Base-by-base conservation (phyloP, 139 green algal genomes). In the Closterium sp. region DNA sequence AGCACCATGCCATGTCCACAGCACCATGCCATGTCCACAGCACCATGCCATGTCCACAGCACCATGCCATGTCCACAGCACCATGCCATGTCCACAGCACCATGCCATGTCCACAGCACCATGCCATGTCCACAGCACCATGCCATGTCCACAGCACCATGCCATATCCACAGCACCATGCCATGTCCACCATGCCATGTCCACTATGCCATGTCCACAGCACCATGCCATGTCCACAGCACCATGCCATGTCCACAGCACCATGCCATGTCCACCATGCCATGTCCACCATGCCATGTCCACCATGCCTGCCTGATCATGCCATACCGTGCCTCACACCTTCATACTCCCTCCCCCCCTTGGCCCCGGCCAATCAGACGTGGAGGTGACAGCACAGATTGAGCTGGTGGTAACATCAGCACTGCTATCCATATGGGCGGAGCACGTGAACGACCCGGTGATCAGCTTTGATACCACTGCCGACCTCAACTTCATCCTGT, bases 391-490 rank as follows among this genome's bases (percentile, higher is more conserved):
- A 87, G 21, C 92, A 27, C 19, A 32, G 17, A 96, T 93, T 92
- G 95, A 95, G 89, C 89, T 90, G 1, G 84, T 89, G 29, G 73
- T 97, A 30, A 90, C 91, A 6, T 93, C 95, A 10, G 84, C 91
- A 9, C 85, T 95, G 85, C 92, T 97, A 30, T 79, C 86, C 17
- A 90, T 96, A 1, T 98, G 97, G 97, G 89, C 94, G 1, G 34
- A 88, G 27, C 91, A 98, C 32, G 92, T 96, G 7, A 89, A 89
- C 10, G 97, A 98, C 91, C 97, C 97, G 3, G 90, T 98, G 32
- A 90, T 98, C n/a, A 86, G 91, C n/a, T 89, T 92, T 27, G 96
- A 96, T 32, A 95, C 96, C 5, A 31, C 91, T 19, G 96, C 96
- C 10, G 94, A 97, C 19, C 88, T 98, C n/a, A n/a, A n/a, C n/a